A percentile compares a stretch with the other conserved stretches of the same genome.
Evolutionary conservation across 2,329 filamentous ascomycete species (phyloP).

Genomic region (Fusarium sp.): DNA sequence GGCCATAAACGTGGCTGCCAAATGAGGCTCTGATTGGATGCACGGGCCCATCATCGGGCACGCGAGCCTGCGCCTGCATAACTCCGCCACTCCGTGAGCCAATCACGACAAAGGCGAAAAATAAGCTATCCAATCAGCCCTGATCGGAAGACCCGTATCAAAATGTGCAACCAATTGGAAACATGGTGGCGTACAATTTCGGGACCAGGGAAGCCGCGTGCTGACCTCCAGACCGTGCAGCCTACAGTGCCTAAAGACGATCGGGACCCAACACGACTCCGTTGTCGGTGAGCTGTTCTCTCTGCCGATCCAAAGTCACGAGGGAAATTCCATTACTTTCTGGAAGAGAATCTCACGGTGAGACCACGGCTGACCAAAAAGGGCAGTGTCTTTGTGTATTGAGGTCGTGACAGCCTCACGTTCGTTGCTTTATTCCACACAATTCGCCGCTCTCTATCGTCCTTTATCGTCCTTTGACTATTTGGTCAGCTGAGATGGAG

Average conservation of each 20-base stretch:
- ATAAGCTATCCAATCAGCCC: background rate
- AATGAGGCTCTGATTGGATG: slow-evolving; percentile 31
- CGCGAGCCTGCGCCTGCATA: slow-evolving; percentile 40
- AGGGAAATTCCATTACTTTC: slow-evolving; percentile 10
- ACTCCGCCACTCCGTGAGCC: slow-evolving; percentile 23
- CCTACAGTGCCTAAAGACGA: background rate
- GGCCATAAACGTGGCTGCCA: slow-evolving; percentile 19
- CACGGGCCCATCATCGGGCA: slow-evolving; percentile 12
- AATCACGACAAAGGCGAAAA: slow-evolving; percentile 23
- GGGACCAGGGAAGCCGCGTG: slow-evolving; percentile 1
- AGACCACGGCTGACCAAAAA: slow-evolving; percentile 25
- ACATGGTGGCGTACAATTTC: slow-evolving; percentile 5
- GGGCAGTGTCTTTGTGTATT: slow-evolving; percentile 23
- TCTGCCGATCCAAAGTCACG: background rate
- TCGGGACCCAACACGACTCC: background rate
- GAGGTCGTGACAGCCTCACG: slow-evolving; percentile 40
- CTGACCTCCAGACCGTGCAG: background rate
- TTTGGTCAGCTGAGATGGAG: slow-evolving; percentile 24
- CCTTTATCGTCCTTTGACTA: slow-evolving; percentile 8
- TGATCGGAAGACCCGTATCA: background rate
- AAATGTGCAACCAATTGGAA: slow-evolving; percentile 21
- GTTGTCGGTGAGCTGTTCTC: slow-evolving; percentile 3
- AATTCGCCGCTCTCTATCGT: slow-evolving; percentile 9
- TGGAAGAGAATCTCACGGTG: slow-evolving; percentile 17
- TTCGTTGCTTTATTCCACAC: slow-evolving; percentile 18